These are phyloP conservation scores for Panaeolus cyanescens DNA, from an alignment of 768 basidiomycete genomes.

Conservation along the genomic window DNA sequence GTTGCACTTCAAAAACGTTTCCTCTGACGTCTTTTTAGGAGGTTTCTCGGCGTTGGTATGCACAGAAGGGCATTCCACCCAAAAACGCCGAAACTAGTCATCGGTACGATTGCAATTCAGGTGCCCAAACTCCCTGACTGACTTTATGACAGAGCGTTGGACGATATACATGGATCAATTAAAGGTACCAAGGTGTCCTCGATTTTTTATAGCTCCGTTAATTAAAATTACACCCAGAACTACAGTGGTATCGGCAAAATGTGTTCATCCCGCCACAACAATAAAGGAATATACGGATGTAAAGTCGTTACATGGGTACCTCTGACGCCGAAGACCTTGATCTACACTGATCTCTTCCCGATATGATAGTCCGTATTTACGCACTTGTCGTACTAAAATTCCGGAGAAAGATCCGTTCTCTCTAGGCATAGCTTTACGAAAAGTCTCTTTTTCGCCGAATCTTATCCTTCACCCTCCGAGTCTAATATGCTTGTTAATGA, in stretches of 20 bases:
- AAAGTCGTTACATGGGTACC: background rate
- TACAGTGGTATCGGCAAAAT: constrained; percentile 77
- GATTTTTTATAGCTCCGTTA: background rate
- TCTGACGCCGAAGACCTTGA: background rate
- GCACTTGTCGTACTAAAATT: background rate
- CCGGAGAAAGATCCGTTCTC: background rate
- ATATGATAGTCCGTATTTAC: background rate
- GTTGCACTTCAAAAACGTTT: background rate
- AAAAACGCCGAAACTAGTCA: constrained; percentile 46
- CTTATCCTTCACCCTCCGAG: background rate
- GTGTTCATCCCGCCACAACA: constrained; percentile 50
- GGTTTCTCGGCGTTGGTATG: constrained; percentile 74
- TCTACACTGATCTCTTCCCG: background rate
- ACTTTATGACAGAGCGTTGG: constrained; percentile 60
- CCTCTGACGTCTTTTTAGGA: constrained; percentile 48
- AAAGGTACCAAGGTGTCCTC: constrained; percentile 43
- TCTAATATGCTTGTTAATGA: background rate
- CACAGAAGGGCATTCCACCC: constrained; percentile 32
- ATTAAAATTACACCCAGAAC: constrained; percentile 46
- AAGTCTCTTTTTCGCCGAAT: background rate
- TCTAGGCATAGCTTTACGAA: background rate
- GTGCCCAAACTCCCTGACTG: background rate
- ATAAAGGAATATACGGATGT: background rate
- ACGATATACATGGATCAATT: constrained; percentile 81
- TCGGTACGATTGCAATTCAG: constrained; percentile 41